Conservation (phyloP, 202 grass and related monocot species). For the Setaria italica region DNA sequence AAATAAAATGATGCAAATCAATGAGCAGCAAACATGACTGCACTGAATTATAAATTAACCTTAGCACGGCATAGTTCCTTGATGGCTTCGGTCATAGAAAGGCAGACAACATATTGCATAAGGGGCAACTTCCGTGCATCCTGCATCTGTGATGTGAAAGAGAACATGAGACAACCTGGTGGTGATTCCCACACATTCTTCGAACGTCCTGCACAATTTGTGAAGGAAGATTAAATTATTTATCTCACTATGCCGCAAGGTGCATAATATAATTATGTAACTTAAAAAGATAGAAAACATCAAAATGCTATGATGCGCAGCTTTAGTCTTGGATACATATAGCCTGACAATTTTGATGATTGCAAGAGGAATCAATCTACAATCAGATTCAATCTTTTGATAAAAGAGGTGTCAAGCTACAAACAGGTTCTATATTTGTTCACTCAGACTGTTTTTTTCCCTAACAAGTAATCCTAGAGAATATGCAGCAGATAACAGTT, state of each 20-base stretch:
- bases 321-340: neutral
- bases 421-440: neutral
- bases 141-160: conserved; percentile 86
- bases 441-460: neutral
- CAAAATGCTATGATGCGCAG: neutral
- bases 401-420: neutral
- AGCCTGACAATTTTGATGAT: neutral
- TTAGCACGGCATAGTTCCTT: conserved; percentile 70
- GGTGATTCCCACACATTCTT: conserved; percentile 96
- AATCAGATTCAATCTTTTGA: neutral
- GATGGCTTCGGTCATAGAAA: conserved; percentile 82
- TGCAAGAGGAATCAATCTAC: neutral
- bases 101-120: conserved; percentile 91
- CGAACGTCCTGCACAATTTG: conserved; percentile 57
- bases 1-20: neutral
- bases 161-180: conserved; percentile 88
- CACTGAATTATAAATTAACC: conserved; percentile 33
- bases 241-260: neutral
- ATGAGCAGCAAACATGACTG: neutral
- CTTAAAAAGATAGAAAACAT: neutral
- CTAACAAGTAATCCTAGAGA: neutral
- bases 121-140: conserved; percentile 83
- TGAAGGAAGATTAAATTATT: neutral
- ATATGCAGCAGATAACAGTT: neutral
- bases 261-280: neutral